These are phyloP conservation scores for Acanthamoeba sp. DNA, from an alignment of 208 protist species.

Conservation along the genomic window DNA sequence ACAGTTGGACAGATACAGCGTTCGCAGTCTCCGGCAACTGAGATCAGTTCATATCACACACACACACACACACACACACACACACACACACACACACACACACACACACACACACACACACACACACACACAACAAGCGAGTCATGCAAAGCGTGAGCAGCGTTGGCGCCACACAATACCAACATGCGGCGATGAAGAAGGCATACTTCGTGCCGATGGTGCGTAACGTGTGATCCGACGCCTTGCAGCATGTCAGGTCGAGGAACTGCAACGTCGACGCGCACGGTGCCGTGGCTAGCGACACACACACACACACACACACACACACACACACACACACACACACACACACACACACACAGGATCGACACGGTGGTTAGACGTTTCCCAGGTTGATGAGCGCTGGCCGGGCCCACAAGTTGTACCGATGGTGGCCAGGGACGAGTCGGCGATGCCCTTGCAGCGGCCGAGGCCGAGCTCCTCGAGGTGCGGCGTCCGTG, in stretches of 20 bases:
- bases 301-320: too few species aligned
- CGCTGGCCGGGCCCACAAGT: not conserved
- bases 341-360: too few species aligned
- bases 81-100: too few species aligned
- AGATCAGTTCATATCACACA: too few species aligned
- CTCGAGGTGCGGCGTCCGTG: not conserved
- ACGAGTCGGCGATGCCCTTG: not conserved
- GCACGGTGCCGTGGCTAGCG: not conserved
- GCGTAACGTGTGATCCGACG: not conserved
- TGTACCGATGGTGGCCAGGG: not conserved
- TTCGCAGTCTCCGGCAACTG: not conserved
- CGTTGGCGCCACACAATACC: not conserved
- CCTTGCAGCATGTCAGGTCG: not conserved
- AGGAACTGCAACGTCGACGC: not conserved
- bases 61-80: too few species aligned
- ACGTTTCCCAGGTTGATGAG: not conserved
- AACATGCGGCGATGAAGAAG: not conserved
- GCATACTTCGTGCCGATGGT: not conserved
- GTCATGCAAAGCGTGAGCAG: too few species aligned
- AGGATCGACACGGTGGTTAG: not conserved
- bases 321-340: not conserved
- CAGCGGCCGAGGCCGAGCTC: not conserved
- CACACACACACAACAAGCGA: too few species aligned
- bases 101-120: too few species aligned
- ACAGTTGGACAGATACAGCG: slow-evolving; percentile 11